These are phyloP conservation scores for Ustilago hordei DNA, from an alignment of 1,284 basidiomycete species.

Conservation along the genomic window DNA sequence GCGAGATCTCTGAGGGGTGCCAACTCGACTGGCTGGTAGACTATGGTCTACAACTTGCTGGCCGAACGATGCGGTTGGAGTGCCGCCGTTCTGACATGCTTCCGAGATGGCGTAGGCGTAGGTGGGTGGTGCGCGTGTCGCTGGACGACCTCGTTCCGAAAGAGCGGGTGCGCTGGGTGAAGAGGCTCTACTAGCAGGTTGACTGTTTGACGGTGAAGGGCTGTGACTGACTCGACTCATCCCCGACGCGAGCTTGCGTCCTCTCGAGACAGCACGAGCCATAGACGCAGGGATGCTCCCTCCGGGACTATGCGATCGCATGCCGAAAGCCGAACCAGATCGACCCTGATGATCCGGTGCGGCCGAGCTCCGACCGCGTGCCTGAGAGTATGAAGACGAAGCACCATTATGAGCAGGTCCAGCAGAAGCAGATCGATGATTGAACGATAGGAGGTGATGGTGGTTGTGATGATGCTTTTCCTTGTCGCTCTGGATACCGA, in stretches of 20 bases:
- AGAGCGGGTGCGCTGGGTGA: slow-evolving; percentile 37
- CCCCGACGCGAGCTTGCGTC: slow-evolving; percentile 44
- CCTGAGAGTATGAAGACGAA: slow-evolving; percentile 25
- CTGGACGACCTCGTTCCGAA: slow-evolving; percentile 38
- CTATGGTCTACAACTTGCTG: slow-evolving; percentile 42
- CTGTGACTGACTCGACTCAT: slow-evolving; percentile 55
- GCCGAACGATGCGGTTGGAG: slow-evolving; percentile 10
- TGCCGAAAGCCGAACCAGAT: slow-evolving; percentile 47
- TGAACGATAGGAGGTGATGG: slow-evolving; percentile 27
- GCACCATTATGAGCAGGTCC: slow-evolving; percentile 20
- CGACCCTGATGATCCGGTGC: slow-evolving; percentile 43
- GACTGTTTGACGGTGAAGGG: slow-evolving; percentile 46
- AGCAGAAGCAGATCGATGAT: slow-evolving; percentile 33
- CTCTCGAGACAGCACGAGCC: slow-evolving; percentile 53
- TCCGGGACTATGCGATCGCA: slow-evolving; percentile 46
- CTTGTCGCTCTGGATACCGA: slow-evolving; percentile 58
- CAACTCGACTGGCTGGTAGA: slow-evolving; percentile 32
- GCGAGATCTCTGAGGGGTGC: slow-evolving; percentile 43
- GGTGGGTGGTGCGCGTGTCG: slow-evolving; percentile 38
- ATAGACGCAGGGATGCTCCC: slow-evolving; percentile 54
- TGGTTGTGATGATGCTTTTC: slow-evolving; percentile 34
- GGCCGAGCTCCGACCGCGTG: slow-evolving; percentile 36
- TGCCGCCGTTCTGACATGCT: slow-evolving; percentile 24
- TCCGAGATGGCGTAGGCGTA: slow-evolving; percentile 44
- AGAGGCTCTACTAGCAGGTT: slow-evolving; percentile 34